Base-by-base conservation (phyloP, 2,329 filamentous ascomycete genomes). In the Didymella arachidicola region DNA sequence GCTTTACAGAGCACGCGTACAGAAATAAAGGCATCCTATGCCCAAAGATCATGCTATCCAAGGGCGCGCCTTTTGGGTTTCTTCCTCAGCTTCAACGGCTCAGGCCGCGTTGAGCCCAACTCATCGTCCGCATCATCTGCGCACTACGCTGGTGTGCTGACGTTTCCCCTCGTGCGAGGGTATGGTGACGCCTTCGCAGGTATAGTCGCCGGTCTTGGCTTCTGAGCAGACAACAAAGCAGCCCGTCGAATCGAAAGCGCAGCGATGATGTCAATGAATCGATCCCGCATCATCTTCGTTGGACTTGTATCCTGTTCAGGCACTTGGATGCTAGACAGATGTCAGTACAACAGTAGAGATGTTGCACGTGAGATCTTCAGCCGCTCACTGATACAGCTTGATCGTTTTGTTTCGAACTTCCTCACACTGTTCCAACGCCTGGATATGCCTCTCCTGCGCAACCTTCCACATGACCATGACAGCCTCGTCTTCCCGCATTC, bases 401-500 rank as follows among this genome's bases (percentile, higher is more conserved):
- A 70, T 66, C 7, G 69, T 63, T 60, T 72, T 72, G 44, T 71
- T 70, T 8, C 71, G 62, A n/a, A 72, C 64, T 46, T 72, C 70
- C 53, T 72, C 68, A 52, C 73, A 76, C 60, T 69, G 65, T 50
- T 67, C 62, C 56, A 92, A 78, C 10, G 83, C 82, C 56, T 80
- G 74, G 57, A 85, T 82, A 69, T 93, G 89, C 59, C 82, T 82
- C 42, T 86, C 83, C 60, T 84, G 86, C 7, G 85, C 85, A 8
- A 82, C 73, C 29, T 77, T 77, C 88, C 89, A 92, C 55, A 83
- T 82, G 67, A 81, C 80, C 55, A 87, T 80, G 5, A 91, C 84
- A 46, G 80, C 79, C 62, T 86, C 83, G 69, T 93, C 90, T 73
- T 91, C 85, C 63, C 84, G 83, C 54, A 89, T 76, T 71, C 84